Conservation (phyloP, 225 moss, liverwort and hornwort species). For the Physcomitrium patens region DNA sequence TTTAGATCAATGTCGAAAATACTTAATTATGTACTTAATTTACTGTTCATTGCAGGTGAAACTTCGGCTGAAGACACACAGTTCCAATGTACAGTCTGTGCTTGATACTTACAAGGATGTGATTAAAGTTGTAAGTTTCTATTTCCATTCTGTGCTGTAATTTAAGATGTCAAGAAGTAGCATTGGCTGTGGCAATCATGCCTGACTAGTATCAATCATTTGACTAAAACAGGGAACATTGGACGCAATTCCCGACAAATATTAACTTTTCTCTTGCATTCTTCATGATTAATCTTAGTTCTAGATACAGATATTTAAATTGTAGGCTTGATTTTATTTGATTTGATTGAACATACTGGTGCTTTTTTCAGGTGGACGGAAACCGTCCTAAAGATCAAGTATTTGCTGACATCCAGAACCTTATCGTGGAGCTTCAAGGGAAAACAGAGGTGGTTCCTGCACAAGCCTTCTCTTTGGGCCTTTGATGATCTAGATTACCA, state of each 20-base stretch:
- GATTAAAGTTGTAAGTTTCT: constrained; percentile 60
- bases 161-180: constrained; percentile 12
- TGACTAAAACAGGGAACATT: background rate
- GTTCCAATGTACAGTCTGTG: constrained; percentile 75
- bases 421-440: constrained; percentile 66
- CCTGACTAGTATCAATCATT: too few species aligned
- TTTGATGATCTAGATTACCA: constrained; percentile 28
- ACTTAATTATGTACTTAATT: background rate
- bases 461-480: constrained; percentile 55
- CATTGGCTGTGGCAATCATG: background rate
- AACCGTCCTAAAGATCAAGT: constrained; percentile 91
- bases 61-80: constrained; percentile 76
- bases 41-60: constrained; percentile 50
- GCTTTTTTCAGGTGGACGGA: constrained; percentile 73
- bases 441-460: constrained; percentile 72
- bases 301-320: constrained; percentile 4
- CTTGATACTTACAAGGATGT: constrained; percentile 70
- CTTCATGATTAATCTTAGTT: constrained; percentile 6
- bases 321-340: background rate
- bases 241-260: background rate
- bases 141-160: constrained; percentile 15
- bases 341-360: background rate
- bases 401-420: constrained; percentile 71
- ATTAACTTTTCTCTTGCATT: background rate
- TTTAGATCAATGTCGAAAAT: background rate